Conservation (phyloP, 345 rosid species). For the Brassica nigra region DNA sequence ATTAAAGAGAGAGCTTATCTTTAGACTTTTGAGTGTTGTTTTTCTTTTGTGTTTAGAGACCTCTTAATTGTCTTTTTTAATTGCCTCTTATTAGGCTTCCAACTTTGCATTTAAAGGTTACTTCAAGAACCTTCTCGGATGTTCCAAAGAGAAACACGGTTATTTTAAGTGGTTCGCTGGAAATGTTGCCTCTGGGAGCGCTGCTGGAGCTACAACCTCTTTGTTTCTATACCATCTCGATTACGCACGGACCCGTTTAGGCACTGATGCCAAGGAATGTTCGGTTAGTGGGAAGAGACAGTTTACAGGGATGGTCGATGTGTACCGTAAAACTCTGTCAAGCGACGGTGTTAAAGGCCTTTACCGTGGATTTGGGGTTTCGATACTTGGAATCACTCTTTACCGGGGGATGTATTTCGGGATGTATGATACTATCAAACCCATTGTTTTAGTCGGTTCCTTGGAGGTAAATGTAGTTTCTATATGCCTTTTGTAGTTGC, state of each 20-base stretch:
- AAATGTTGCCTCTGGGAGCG: slow-evolving; percentile 93
- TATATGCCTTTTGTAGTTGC: background rate
- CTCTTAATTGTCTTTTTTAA: slow-evolving; percentile 40
- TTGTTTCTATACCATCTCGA: slow-evolving; percentile 85
- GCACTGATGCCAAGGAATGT: slow-evolving; percentile 72
- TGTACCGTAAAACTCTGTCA: slow-evolving; percentile 69
- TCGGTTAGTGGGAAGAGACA: slow-evolving; percentile 62
- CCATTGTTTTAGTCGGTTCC: slow-evolving; percentile 78
- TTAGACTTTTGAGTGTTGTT: background rate
- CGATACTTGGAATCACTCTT: slow-evolving; percentile 85
- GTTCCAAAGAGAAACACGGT: slow-evolving; percentile 87
- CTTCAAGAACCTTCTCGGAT: slow-evolving; percentile 72
- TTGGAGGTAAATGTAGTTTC: slow-evolving; percentile 56
- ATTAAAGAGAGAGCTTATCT: background rate
- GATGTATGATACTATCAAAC: slow-evolving; percentile 87
- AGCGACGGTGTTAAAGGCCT: slow-evolving; percentile 76
- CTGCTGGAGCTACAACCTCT: slow-evolving; percentile 93
- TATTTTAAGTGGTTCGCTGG: slow-evolving; percentile 82
- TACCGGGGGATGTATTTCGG: slow-evolving; percentile 97
- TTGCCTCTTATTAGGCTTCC: slow-evolving; percentile 78
- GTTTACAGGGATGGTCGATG: slow-evolving; percentile 80
- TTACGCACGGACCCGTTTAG: slow-evolving; percentile 84
- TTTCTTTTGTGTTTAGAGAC: background rate
- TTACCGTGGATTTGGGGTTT: slow-evolving; percentile 88
- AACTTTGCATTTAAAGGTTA: slow-evolving; percentile 97